phyloP scores from a whole-genome alignment of 2,329 filamentous ascomycete species.

The Tolypocladium cylindrosporum region DNA sequence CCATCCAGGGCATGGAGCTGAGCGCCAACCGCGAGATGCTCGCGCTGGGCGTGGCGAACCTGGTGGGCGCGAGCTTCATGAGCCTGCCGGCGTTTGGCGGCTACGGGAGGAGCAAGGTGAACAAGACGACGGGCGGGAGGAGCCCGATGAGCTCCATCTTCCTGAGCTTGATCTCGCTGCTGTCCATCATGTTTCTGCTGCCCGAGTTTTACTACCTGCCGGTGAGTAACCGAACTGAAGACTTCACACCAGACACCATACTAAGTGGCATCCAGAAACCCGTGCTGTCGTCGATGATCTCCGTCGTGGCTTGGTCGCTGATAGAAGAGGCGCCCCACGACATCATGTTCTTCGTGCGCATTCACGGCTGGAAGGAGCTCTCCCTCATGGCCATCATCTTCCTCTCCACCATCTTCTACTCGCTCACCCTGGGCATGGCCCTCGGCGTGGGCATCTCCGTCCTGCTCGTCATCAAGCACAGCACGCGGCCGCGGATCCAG shows the following conservation, averaged over 20 bases:
- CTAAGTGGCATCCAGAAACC: constrained; percentile 55
- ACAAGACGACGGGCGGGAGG: constrained; percentile 80
- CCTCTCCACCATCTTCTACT: constrained; percentile 87
- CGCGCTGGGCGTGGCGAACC: constrained; percentile 79
- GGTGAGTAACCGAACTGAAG: constrained; percentile 40
- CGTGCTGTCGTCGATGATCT: constrained; percentile 87
- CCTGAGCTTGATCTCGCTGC: constrained; percentile 69
- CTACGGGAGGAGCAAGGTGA: constrained; percentile 93
- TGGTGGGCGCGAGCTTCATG: constrained; percentile 89
- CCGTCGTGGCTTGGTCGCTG: constrained; percentile 86
- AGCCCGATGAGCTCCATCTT: constrained; percentile 92
- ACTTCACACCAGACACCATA: too few species aligned
- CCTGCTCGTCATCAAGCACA: constrained; percentile 80
- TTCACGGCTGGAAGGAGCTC: constrained; percentile 79
- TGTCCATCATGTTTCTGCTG: constrained; percentile 72
- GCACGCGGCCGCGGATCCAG: constrained; percentile 87
- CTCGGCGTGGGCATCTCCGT: constrained; percentile 87
- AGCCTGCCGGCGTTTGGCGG: constrained; percentile 89
- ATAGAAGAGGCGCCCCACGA: constrained; percentile 95
- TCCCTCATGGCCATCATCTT: constrained; percentile 86
- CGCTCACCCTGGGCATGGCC: constrained; percentile 84
- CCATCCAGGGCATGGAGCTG: constrained; percentile 69
- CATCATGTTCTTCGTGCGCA: constrained; percentile 76
- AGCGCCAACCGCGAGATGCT: constrained; percentile 91
- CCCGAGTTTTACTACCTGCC: constrained; percentile 94